phyloP scores from a whole-genome alignment of 305 asterid species.

The Euphrasia arctica region DNA sequence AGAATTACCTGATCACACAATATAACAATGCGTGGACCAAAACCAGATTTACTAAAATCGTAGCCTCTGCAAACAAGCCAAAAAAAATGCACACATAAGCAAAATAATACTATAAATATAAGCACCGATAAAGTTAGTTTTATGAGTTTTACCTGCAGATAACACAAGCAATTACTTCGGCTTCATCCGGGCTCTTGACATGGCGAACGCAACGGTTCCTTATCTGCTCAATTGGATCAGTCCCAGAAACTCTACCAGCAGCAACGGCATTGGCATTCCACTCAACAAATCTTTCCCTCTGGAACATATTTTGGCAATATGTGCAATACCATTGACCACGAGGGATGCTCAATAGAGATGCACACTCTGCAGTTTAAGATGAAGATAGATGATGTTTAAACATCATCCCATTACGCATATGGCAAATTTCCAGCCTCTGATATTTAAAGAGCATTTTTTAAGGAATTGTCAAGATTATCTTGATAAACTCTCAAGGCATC shows the following conservation, averaged over 20 bases:
- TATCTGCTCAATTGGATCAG: slow-evolving; percentile 76
- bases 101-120: too few relatives aligned
- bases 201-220: slow-evolving; percentile 86
- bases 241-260: slow-evolving; percentile 81
- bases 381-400: slow-evolving; percentile 12
- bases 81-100: background rate
- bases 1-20: slow-evolving; percentile 89
- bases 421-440: slow-evolving; percentile 11
- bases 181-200: slow-evolving; percentile 84
- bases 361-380: slow-evolving; percentile 67
- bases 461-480: background rate
- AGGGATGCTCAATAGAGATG: slow-evolving; percentile 73
- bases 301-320: slow-evolving; percentile 87
- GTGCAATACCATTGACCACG: slow-evolving; percentile 94
- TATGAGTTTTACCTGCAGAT: slow-evolving; percentile 99
- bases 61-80: slow-evolving; percentile 61
- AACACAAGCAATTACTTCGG: slow-evolving; percentile 91
- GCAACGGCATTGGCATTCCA: slow-evolving; percentile 85
- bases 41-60: slow-evolving; percentile 94
- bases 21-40: slow-evolving; percentile 98
- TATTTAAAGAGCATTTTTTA: slow-evolving; percentile 1
- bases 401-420: slow-evolving; percentile 14
- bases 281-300: slow-evolving; percentile 75
- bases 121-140: too few relatives aligned
- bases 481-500: slow-evolving; percentile 13